Evolutionary conservation across 1,284 basidiomycete species (phyloP).

Genomic region (Austropuccinia psidii): DNA sequence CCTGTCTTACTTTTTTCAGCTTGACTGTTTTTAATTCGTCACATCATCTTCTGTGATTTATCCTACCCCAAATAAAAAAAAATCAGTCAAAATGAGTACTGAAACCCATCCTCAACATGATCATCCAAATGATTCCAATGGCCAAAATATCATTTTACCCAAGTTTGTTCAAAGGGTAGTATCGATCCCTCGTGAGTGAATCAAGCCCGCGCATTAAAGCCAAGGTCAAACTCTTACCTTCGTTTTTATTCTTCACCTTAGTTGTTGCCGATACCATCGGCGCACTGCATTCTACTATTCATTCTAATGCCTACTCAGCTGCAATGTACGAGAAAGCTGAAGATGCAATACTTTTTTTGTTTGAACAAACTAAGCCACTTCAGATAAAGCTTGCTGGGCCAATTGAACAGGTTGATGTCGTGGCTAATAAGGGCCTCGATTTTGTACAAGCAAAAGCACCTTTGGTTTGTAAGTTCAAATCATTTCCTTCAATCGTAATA

Average conservation of each 20-base stretch:
- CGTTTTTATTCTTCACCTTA: background rate
- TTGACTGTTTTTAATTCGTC: too few relatives aligned
- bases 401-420: constrained; percentile 34
- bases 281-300: constrained; percentile 28
- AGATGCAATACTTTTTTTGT: constrained; percentile 17
- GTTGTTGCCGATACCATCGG: constrained; percentile 20
- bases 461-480: constrained; percentile 9
- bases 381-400: constrained; percentile 31
- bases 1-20: too few relatives aligned
- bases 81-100: constrained; percentile 17
- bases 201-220: background rate
- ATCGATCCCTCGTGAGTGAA: constrained; percentile 23
- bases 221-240: background rate
- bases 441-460: constrained; percentile 36
- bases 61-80: too few relatives aligned
- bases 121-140: background rate
- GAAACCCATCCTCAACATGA: constrained; percentile 3
- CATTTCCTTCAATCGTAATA: background rate
- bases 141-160: constrained; percentile 1
- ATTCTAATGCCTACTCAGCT: constrained; percentile 30
- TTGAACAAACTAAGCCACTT: constrained; percentile 30
- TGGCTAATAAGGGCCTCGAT: constrained; percentile 33
- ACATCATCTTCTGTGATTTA: too few relatives aligned
- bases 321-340: constrained; percentile 32
- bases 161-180: constrained; percentile 30